Conservation (phyloP, 345 rosid genomes). For the Eucalyptus erythrocorys region DNA sequence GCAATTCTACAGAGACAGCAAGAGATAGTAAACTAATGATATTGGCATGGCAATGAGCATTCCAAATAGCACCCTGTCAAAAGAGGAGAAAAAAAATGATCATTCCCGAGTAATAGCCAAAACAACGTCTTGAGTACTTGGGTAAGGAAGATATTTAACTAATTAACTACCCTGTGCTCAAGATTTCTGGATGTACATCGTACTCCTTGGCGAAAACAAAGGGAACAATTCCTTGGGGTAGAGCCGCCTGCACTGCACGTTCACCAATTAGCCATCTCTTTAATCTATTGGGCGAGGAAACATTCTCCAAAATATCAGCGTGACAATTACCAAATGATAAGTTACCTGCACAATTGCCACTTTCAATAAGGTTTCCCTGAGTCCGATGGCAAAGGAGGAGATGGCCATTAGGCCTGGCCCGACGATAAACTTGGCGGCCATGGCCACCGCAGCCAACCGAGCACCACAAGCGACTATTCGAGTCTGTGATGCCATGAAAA, state of each 20-base stretch:
- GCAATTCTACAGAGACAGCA: constrained; percentile 39
- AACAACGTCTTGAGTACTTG: not conserved
- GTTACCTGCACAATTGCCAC: constrained; percentile 65
- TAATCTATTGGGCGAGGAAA: not conserved
- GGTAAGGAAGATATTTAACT: not conserved
- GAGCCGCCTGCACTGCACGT: constrained; percentile 54
- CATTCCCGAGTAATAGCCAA: not conserved
- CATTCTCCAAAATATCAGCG: not conserved
- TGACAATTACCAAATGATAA: not conserved
- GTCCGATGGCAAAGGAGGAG: constrained; percentile 35
- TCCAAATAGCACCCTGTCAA: constrained; percentile 69
- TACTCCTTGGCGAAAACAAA: constrained; percentile 91
- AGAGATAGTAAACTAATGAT: constrained; percentile 59
- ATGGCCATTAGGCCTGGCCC: constrained; percentile 78
- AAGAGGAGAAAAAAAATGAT: not conserved
- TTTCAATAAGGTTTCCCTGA: constrained; percentile 33
- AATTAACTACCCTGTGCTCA: constrained; percentile 59
- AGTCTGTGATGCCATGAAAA: constrained; percentile 67
- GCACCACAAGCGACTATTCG: constrained; percentile 73
- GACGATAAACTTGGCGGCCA: constrained; percentile 32
- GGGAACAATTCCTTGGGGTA: constrained; percentile 87
- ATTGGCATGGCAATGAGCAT: constrained; percentile 73
- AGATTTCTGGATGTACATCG: constrained; percentile 59
- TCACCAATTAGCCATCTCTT: not conserved
- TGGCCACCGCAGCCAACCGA: constrained; percentile 33